Conservation (phyloP, 225 moss, liverwort and hornwort genomes). For the Takakia lepidozioides region DNA sequence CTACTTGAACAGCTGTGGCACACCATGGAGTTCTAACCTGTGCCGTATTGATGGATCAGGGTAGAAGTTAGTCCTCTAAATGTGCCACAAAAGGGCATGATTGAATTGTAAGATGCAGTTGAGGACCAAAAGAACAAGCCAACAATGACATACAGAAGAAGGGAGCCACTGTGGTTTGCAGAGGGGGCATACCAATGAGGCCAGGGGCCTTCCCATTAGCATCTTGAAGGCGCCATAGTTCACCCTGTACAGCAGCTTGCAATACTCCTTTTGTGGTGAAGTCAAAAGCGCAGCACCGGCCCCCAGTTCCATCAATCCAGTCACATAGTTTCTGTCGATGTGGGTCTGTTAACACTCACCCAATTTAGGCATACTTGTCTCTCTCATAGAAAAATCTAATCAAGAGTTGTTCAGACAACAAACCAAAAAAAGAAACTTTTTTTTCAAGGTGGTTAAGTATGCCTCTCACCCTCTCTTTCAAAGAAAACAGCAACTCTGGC, state of each 20-base stretch:
- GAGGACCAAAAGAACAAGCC: too few species aligned
- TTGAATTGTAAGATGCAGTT: background rate
- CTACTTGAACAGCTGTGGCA: too few species aligned
- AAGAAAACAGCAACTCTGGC: too few species aligned
- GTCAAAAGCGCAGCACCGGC: conserved; percentile 49
- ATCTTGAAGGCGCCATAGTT: conserved; percentile 68
- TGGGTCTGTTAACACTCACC: conserved; percentile 23
- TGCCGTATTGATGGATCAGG: too few species aligned
- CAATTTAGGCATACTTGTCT: background rate
- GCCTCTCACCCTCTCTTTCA: too few species aligned
- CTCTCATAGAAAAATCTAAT: background rate
- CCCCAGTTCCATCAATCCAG: conserved; percentile 76
- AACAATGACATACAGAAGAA: too few species aligned
- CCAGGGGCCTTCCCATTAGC: conserved; percentile 50
- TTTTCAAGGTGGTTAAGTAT: too few species aligned
- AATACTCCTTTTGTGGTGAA: conserved; percentile 83
- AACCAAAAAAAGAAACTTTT: too few species aligned
- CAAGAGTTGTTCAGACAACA: too few species aligned
- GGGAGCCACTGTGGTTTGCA: too few species aligned
- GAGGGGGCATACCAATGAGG: conserved; percentile 44
- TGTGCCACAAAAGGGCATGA: background rate
- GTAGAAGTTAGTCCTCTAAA: too few species aligned
- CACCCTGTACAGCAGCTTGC: conserved; percentile 58
- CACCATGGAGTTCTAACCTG: too few species aligned
- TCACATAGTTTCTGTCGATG: conserved; percentile 65